These are phyloP conservation scores for Musa itinerans DNA, from an alignment of 176 grass and related monocot genomes.

Conservation along the genomic window DNA sequence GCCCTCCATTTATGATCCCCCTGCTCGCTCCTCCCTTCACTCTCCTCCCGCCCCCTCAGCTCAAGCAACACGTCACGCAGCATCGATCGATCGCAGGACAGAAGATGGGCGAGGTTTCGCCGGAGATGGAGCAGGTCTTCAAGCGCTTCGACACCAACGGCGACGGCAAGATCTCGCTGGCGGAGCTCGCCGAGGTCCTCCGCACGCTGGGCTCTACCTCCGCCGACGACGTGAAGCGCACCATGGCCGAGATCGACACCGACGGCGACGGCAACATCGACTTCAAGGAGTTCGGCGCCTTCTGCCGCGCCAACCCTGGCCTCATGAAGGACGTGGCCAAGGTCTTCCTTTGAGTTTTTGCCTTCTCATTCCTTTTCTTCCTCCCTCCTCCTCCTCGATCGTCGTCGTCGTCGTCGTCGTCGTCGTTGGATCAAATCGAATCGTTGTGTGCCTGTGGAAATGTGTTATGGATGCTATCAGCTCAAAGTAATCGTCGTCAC, in stretches of 20 bases:
- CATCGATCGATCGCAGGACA: no score
- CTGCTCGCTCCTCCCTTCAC: no score
- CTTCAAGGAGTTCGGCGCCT: conserved; percentile 12
- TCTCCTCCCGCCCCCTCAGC: no score
- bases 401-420: no score
- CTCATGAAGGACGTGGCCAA: conserved; percentile 10
- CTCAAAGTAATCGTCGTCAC: no score
- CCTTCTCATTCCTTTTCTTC: neutral
- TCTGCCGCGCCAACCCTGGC: conserved; percentile 1
- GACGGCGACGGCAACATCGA: neutral
- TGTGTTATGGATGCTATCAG: no score
- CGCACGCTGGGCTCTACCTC: conserved; percentile 4
- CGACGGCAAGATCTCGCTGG: conserved; percentile 8
- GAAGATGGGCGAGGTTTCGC: neutral
- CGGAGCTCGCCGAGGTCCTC: conserved; percentile 2
- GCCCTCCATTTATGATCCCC: no score
- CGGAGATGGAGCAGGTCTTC: conserved; percentile 14
- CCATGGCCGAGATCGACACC: conserved; percentile 15
- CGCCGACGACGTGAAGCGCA: neutral
- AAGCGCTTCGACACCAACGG: conserved; percentile 12
- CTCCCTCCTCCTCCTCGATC: no score
- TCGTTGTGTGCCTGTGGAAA: no score
- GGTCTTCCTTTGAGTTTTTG: neutral
- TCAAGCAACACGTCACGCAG: no score
- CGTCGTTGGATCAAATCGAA: no score